Evolutionary conservation across 192 early-diverging fungal genomes (phyloP).

Genomic region (Entomortierella chlamydospora): DNA sequence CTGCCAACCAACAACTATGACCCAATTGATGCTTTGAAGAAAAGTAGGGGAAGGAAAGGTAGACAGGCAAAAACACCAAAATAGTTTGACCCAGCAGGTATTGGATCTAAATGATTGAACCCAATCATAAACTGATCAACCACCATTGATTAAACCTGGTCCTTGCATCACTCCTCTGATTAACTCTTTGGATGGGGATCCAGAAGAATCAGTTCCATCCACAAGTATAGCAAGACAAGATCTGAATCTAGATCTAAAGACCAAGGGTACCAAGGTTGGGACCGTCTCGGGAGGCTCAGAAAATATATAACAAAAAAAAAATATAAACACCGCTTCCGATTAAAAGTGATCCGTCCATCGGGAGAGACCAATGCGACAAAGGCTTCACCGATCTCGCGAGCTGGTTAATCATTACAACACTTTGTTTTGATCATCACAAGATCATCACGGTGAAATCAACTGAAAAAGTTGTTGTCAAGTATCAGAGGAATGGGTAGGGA

Average conservation of each 20-base stretch:
- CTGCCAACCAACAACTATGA: no score
- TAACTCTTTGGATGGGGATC: not conserved
- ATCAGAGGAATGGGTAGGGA: no score
- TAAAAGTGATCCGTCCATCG: conserved; percentile 11
- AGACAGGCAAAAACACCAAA: not conserved
- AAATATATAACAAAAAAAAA: conserved; percentile 29
- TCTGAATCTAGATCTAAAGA: conserved; percentile 6
- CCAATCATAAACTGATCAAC: not conserved
- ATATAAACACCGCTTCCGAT: conserved; percentile 56
- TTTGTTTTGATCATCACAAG: not conserved
- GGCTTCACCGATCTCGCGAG: not conserved
- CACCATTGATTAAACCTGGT: not conserved
- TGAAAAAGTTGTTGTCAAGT: no score
- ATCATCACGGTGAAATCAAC: not conserved
- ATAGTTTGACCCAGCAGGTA: not conserved
- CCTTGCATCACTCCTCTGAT: not conserved
- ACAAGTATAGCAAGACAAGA: not conserved
- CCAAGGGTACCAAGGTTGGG: conserved; percentile 15
- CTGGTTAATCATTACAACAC: not conserved
- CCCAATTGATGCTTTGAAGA: no score
- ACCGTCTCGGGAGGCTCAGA: conserved; percentile 39
- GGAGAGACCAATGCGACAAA: not conserved
- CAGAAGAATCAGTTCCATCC: not conserved
- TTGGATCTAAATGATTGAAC: no score
- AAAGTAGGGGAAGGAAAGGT: not conserved